A percentile compares a stretch with the other conserved stretches of the same genome.
Evolutionary conservation across 257 asterid species (phyloP).

Genomic region (Parsonsia alboflavescens): DNA sequence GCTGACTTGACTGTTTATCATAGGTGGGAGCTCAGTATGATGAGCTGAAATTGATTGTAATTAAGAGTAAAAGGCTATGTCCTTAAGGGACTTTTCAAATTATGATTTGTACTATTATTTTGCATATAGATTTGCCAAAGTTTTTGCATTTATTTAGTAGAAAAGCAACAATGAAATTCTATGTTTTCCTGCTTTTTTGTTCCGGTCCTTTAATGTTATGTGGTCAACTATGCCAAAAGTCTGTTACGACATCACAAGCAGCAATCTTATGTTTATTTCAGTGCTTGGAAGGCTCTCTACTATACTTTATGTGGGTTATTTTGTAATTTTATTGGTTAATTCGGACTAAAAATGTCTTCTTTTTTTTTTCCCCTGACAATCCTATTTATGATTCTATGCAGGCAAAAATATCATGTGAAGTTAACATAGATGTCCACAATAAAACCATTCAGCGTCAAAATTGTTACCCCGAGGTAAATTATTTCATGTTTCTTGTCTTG

Average conservation of each 20-base stretch:
- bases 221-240: neutral
- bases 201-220: neutral
- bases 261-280: neutral
- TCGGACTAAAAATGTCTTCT: neutral
- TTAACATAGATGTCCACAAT: conserved; percentile 28
- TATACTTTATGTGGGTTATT: neutral
- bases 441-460: conserved; percentile 36
- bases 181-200: neutral
- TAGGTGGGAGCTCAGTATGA: neutral
- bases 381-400: conserved; percentile 14
- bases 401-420: conserved; percentile 41
- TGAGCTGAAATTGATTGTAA: neutral
- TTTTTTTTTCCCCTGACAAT: neutral
- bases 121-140: neutral
- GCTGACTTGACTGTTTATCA: neutral
- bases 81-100: neutral
- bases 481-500: neutral
- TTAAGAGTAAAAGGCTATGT: neutral
- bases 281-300: neutral
- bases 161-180: neutral
- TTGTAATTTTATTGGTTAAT: neutral
- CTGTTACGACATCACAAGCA: neutral
- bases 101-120: neutral
- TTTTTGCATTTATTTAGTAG: neutral
- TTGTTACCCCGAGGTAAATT: conserved; percentile 44